A percentile compares a stretch with the other conserved stretches of the same genome.
phyloP scores from a whole-genome alignment of 139 green algal genomes.

The Coccomyxa sp. region DNA sequence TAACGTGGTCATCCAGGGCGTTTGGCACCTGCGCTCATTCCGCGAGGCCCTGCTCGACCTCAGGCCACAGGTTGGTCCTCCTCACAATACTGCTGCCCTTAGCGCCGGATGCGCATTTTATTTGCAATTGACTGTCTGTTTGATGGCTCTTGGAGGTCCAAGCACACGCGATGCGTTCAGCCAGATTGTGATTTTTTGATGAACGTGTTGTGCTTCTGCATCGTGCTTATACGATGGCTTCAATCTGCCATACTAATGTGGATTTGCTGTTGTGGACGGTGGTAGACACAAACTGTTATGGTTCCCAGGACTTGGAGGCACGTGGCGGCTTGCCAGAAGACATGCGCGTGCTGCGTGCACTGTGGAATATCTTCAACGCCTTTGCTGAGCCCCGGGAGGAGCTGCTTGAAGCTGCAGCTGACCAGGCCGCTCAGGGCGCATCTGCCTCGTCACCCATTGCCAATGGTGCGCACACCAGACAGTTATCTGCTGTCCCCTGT shows the following conservation, averaged over 20 bases:
- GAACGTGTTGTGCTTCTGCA: too few species aligned
- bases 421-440: background rate
- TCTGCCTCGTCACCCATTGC: background rate
- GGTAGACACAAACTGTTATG: too few species aligned
- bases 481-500: background rate
- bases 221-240: too few species aligned
- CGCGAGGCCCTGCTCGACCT: conserved; percentile 38
- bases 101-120: background rate
- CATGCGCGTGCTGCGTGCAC: conserved; percentile 31
- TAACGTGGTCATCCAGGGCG: conserved; percentile 69
- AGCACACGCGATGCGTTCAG: too few species aligned
- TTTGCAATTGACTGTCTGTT: background rate
- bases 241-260: too few species aligned
- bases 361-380: conserved; percentile 46
- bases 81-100: conserved; percentile 1
- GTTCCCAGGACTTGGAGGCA: background rate
- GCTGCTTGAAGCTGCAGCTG: conserved; percentile 5
- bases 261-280: too few species aligned
- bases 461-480: too few species aligned
- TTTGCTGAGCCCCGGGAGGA: conserved; percentile 19
- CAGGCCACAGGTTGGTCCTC: conserved; percentile 1
- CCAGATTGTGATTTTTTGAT: too few species aligned
- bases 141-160: too few species aligned
- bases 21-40: conserved; percentile 64
- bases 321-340: conserved; percentile 25